A percentile compares a stretch with the other conserved stretches of the same genome.
phyloP scores from a whole-genome alignment of 805 yeast genomes.

The Diddensiella transvaalensis region DNA sequence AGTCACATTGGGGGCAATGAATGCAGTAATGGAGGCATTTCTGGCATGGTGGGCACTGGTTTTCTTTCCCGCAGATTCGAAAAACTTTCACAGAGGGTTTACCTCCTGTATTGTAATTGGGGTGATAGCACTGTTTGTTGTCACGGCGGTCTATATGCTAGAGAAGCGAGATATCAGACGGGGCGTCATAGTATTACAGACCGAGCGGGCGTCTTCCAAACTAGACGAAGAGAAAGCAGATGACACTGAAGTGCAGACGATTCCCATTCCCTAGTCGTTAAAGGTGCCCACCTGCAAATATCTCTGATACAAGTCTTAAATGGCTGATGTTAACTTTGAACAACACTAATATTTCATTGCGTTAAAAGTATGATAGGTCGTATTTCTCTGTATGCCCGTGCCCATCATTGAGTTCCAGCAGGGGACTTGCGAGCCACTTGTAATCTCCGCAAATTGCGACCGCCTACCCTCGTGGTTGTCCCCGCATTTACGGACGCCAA shows the following conservation, averaged over 20 bases:
- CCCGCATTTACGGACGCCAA: too few relatives aligned
- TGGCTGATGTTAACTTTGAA: too few relatives aligned
- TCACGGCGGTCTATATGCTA: constrained; percentile 6
- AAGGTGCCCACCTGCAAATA: too few relatives aligned
- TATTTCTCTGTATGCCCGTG: too few relatives aligned
- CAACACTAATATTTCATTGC: too few relatives aligned
- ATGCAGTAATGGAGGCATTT: constrained; percentile 18
- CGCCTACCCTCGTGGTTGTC: too few relatives aligned
- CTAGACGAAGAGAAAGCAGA: constrained; percentile 6
- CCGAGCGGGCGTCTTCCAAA: not conserved
- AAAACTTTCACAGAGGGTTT: constrained; percentile 6
- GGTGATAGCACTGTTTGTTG: constrained; percentile 8
- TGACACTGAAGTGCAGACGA: not conserved
- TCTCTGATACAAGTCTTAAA: too few relatives aligned
- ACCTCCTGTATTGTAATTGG: constrained; percentile 7
- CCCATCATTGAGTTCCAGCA: too few relatives aligned
- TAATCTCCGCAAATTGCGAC: too few relatives aligned
- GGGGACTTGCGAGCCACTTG: too few relatives aligned
- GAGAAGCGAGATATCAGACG: constrained; percentile 8
- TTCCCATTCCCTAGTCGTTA: not conserved
- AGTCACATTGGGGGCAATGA: constrained; percentile 20
- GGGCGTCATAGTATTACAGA: not conserved
- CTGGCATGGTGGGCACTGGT: constrained; percentile 21
- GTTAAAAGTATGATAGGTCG: too few relatives aligned
- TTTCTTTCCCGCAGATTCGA: constrained; percentile 11